Conservation (phyloP, 2,329 filamentous ascomycete species). For the Xylaria sp. region DNA sequence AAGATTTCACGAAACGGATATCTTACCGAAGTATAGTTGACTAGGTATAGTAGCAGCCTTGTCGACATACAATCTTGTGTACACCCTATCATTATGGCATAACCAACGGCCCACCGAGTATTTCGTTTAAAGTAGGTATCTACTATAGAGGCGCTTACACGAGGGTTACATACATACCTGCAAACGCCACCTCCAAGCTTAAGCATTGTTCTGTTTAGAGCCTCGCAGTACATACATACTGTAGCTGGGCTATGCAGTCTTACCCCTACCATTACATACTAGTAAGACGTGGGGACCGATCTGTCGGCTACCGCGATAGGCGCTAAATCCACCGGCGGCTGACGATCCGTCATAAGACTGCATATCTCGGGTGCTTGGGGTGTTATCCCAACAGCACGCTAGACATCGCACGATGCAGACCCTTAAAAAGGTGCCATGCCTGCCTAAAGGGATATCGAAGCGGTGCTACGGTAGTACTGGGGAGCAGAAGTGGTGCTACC, state of each 20-base stretch:
- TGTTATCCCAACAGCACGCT: background rate
- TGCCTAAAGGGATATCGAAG: background rate
- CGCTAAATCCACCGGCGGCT: constrained; percentile 10
- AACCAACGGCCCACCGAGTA: background rate
- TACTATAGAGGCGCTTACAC: background rate
- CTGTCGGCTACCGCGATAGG: constrained; percentile 13
- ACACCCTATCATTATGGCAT: background rate
- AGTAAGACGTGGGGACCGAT: constrained; percentile 4
- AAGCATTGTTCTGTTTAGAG: background rate
- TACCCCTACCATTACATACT: background rate
- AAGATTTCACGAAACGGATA: constrained; percentile 17
- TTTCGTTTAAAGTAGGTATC: background rate
- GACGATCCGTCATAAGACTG: constrained; percentile 12
- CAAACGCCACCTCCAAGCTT: background rate
- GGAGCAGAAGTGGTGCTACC: background rate
- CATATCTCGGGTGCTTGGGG: constrained; percentile 13
- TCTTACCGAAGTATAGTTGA: constrained; percentile 18
- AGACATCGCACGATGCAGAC: constrained; percentile 1
- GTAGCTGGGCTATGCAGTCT: background rate
- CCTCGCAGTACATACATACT: background rate
- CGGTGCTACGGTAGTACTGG: constrained; percentile 16
- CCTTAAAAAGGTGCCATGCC: constrained; percentile 1
- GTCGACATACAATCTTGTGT: background rate
- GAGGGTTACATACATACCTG: background rate
- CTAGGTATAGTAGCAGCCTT: constrained; percentile 11